Percentiles rank a stretch among this genome's conserved stretches.
phyloP scores from a whole-genome alignment of 2,329 filamentous ascomycete genomes.

The Phialophora macrospora region DNA sequence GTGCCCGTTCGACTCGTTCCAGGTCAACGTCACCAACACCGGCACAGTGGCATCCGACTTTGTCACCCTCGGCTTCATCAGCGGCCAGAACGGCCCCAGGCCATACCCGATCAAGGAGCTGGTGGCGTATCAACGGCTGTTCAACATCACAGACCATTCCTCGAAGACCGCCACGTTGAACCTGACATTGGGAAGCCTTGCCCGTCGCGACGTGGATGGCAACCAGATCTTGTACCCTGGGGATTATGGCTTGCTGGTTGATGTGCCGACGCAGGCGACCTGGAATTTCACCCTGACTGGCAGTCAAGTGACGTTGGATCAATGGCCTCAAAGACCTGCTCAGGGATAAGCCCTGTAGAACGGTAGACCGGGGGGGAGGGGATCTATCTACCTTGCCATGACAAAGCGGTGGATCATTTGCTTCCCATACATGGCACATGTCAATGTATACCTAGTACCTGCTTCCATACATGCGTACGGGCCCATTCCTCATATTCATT shows the following conservation, averaged over 20 bases:
- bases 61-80: slow-evolving; percentile 48
- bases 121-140: slow-evolving; percentile 47
- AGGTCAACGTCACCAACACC: slow-evolving; percentile 46
- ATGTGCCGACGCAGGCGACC: slow-evolving; percentile 46
- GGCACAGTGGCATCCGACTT: slow-evolving; percentile 48
- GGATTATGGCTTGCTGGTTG: slow-evolving; percentile 49
- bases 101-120: slow-evolving; percentile 52
- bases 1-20: slow-evolving; percentile 47
- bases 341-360: neutral
- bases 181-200: slow-evolving; percentile 47
- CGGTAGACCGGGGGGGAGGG: neutral
- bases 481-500: too few species aligned
- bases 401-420: neutral
- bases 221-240: slow-evolving; percentile 51
- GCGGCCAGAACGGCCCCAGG: slow-evolving; percentile 46
- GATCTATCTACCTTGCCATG: neutral
- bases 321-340: slow-evolving; percentile 43
- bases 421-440: neutral
- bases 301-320: slow-evolving; percentile 41
- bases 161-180: slow-evolving; percentile 44
- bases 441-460: neutral
- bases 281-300: slow-evolving; percentile 45
- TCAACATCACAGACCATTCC: slow-evolving; percentile 38
- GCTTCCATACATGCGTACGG: neutral
- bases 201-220: slow-evolving; percentile 46